These are phyloP conservation scores for Ramaria rubella DNA, from an alignment of 768 basidiomycete genomes.

Conservation along the genomic window DNA sequence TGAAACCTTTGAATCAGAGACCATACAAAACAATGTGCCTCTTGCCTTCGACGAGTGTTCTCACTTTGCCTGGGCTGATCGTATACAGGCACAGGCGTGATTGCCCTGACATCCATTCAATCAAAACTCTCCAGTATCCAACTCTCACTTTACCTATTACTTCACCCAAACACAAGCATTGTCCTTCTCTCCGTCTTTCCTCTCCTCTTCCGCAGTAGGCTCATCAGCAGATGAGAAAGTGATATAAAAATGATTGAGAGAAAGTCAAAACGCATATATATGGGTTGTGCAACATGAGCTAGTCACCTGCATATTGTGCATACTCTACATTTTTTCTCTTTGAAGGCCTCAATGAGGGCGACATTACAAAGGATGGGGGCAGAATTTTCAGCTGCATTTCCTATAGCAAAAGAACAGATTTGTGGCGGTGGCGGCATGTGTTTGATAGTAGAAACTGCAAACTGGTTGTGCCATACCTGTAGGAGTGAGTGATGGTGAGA, in stretches of 20 bases:
- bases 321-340: conserved; percentile 5
- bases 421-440: too few relatives aligned
- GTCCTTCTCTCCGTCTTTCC: conserved; percentile 14
- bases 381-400: neutral
- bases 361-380: neutral
- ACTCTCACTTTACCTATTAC: neutral
- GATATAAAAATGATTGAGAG: conserved; percentile 13
- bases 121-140: too few relatives aligned
- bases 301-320: neutral
- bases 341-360: neutral
- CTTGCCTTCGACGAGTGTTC: neutral
- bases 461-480: too few relatives aligned
- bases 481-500: too few relatives aligned
- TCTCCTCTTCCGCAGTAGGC: conserved; percentile 11
- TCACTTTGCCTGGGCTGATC: neutral
- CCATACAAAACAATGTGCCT: neutral
- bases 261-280: conserved; percentile 5
- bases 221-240: conserved; percentile 9
- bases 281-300: neutral
- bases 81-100: neutral
- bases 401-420: conserved; percentile 3
- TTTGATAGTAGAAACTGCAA: too few relatives aligned
- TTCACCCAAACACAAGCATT: conserved; percentile 12
- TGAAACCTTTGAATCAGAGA: conserved; percentile 4
- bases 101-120: neutral